Percentiles rank a stretch among this genome's conserved stretches.
phyloP scores from a whole-genome alignment of 1,284 basidiomycete genomes.

The Retiboletus flavoniger region DNA sequence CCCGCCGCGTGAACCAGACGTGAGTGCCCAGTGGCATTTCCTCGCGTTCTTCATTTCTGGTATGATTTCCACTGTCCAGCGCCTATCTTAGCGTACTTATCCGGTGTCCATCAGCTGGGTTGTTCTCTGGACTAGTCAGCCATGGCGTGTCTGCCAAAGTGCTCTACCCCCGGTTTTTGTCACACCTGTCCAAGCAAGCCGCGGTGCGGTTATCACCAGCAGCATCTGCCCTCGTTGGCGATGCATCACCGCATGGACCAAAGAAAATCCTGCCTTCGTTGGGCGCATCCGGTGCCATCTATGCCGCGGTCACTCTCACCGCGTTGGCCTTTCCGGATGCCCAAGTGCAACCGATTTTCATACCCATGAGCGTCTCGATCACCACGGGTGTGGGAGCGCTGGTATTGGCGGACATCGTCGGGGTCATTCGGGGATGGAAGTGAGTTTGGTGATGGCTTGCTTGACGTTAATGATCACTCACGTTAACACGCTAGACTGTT shows the following conservation, averaged over 20 bases:
- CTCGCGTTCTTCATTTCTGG: constrained; percentile 73
- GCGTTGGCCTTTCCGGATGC: constrained; percentile 83
- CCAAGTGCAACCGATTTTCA: constrained; percentile 73
- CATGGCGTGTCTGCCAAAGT: constrained; percentile 69
- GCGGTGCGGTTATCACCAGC: constrained; percentile 45
- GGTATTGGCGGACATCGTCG: constrained; percentile 70
- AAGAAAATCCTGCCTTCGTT: constrained; percentile 66
- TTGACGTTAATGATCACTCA: constrained; percentile 1
- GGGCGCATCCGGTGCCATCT: constrained; percentile 86
- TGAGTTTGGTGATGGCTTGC: constrained; percentile 37
- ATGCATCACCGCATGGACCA: constrained; percentile 35
- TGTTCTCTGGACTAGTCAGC: constrained; percentile 68
- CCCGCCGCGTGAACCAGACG: constrained; percentile 51
- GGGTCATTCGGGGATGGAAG: constrained; percentile 83
- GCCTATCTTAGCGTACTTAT: background rate
- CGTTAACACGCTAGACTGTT: constrained; percentile 41
- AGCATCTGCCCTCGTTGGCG: constrained; percentile 39
- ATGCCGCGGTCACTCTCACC: constrained; percentile 72
- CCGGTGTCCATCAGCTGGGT: constrained; percentile 49
- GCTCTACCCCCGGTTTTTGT: constrained; percentile 62
- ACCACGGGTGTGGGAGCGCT: constrained; percentile 74
- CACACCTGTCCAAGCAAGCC: constrained; percentile 39
- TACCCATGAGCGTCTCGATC: constrained; percentile 79
- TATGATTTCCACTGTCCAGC: constrained; percentile 25
- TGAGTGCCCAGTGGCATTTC: constrained; percentile 71